These are phyloP conservation scores for Gonapodya sp. DNA, from an alignment of 192 early-diverging fungal genomes.

Conservation along the genomic window DNA sequence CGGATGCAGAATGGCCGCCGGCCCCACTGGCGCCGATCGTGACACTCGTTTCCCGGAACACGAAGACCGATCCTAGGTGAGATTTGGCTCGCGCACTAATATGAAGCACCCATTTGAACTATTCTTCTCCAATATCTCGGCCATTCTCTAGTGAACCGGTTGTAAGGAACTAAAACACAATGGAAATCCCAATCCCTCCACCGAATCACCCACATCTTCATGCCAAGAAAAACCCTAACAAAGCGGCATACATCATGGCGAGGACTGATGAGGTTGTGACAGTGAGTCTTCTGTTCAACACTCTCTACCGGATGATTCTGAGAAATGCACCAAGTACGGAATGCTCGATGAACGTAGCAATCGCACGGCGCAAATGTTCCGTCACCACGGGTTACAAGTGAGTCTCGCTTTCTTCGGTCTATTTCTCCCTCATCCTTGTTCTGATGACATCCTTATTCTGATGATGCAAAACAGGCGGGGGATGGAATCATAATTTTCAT, in stretches of 20 bases:
- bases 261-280: not conserved
- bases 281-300: not conserved
- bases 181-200: not conserved
- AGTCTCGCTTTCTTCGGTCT: not conserved
- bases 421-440: not conserved
- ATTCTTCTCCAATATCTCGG: too few relatives aligned
- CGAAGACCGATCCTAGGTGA: too few relatives aligned
- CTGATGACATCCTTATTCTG: too few relatives aligned
- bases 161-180: too few relatives aligned
- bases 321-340: not conserved
- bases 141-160: too few relatives aligned
- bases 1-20: too few relatives aligned
- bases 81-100: too few relatives aligned
- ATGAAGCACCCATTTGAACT: too few relatives aligned
- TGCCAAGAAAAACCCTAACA: not conserved
- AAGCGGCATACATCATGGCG: not conserved
- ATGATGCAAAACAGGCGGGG: too few relatives aligned
- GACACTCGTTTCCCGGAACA: too few relatives aligned
- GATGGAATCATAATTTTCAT: constrained; percentile 2
- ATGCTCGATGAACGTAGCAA: not conserved
- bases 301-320: too few relatives aligned
- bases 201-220: not conserved
- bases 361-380: not conserved
- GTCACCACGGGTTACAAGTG: not conserved
- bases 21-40: too few relatives aligned